These are phyloP conservation scores for Serendipita sp. DNA, from an alignment of 768 basidiomycete species.

Conservation along the genomic window DNA sequence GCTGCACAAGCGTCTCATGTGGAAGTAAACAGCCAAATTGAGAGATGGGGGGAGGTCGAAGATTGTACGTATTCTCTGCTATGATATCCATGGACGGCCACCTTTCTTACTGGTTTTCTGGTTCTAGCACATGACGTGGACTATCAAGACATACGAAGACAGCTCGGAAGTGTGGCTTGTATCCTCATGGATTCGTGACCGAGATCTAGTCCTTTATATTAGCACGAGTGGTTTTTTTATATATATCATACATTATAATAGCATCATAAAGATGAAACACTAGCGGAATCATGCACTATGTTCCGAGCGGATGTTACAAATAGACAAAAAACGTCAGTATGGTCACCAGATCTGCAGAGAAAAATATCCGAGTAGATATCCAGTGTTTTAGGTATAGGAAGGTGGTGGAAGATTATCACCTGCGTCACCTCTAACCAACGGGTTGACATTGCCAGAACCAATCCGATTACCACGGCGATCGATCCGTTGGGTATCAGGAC, in stretches of 20 bases:
- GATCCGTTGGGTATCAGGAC: background rate
- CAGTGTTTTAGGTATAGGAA: too few relatives aligned
- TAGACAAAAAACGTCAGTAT: too few relatives aligned
- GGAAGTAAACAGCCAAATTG: constrained; percentile 89
- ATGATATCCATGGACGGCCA: background rate
- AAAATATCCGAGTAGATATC: too few relatives aligned
- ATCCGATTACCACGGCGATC: too few relatives aligned
- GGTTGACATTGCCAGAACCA: too few relatives aligned
- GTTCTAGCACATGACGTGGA: constrained; percentile 89
- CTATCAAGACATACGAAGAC: constrained; percentile 78
- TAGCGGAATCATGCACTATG: background rate
- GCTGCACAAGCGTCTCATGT: constrained; percentile 76
- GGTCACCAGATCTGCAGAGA: too few relatives aligned
- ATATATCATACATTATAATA: background rate
- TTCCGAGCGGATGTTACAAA: background rate
- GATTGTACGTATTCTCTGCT: constrained; percentile 55
- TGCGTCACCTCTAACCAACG: too few relatives aligned
- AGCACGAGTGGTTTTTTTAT: background rate
- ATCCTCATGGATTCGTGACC: constrained; percentile 21
- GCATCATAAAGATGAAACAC: background rate
- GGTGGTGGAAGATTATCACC: too few relatives aligned
- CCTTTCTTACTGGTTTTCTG: constrained; percentile 3
- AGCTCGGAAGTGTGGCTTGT: constrained; percentile 66
- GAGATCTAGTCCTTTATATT: background rate
- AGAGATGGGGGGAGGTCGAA: constrained; percentile 98